These are phyloP conservation scores for Cymbidium sinense DNA, from an alignment of 106 monocot species.

Conservation along the genomic window DNA sequence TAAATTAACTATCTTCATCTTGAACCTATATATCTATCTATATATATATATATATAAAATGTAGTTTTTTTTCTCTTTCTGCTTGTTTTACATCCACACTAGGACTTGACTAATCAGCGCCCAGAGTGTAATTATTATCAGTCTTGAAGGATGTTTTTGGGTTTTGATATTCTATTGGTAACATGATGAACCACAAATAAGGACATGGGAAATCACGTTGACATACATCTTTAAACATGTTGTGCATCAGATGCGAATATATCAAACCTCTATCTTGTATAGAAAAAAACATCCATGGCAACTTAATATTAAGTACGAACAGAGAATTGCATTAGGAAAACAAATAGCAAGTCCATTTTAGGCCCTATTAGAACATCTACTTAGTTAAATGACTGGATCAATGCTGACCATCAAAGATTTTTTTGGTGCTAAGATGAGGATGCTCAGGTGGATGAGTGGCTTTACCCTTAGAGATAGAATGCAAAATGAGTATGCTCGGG, in stretches of 20 bases:
- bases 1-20: background rate
- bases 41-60: too few relatives aligned
- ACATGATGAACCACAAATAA: background rate
- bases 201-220: background rate
- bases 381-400: background rate
- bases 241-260: background rate
- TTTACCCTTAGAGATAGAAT: too few relatives aligned
- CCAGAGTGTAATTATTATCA: background rate
- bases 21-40: too few relatives aligned
- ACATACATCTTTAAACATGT: too few relatives aligned
- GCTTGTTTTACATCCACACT: background rate
- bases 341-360: background rate
- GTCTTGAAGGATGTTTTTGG: background rate
- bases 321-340: background rate
- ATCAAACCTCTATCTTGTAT: background rate
- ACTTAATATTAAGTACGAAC: background rate
- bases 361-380: background rate
- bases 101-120: background rate
- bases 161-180: background rate
- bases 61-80: background rate
- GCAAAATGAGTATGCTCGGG: too few relatives aligned
- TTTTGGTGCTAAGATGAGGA: too few relatives aligned
- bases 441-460: too few relatives aligned
- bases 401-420: background rate
- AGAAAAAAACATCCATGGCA: background rate